Conservation (phyloP, 116 monocot species). For the Cymodocea nodosa region DNA sequence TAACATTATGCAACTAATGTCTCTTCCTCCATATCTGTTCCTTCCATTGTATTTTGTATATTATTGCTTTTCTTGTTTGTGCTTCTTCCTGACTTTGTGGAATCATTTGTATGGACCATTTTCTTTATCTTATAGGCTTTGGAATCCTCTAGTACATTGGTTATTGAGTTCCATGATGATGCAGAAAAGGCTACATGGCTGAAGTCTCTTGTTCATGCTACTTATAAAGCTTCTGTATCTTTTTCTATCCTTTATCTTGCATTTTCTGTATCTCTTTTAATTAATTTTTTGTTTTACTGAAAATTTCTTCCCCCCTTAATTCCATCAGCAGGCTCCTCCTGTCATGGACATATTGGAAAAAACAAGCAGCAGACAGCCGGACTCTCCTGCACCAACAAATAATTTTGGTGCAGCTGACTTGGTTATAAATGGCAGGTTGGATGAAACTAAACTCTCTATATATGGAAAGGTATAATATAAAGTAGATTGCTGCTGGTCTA, state of each 20-base stretch:
- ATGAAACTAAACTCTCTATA: conserved; percentile 71
- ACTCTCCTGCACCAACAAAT: conserved; percentile 18
- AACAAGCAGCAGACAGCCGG: conserved; percentile 10
- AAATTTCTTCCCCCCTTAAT: background rate
- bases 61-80: no score
- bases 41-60: no score
- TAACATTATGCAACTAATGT: no score
- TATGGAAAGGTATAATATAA: conserved; percentile 57
- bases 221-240: conserved; percentile 79
- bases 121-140: conserved; percentile 45
- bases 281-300: background rate
- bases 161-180: conserved; percentile 69
- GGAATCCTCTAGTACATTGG: conserved; percentile 72
- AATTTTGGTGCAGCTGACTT: conserved; percentile 43
- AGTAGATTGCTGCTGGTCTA: background rate
- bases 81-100: background rate
- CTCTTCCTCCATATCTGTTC: no score
- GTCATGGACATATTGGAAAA: conserved; percentile 60
- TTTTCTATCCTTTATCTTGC: background rate
- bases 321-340: conserved; percentile 44
- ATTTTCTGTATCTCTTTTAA: background rate
- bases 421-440: conserved; percentile 60
- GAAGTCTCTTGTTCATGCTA: conserved; percentile 69
- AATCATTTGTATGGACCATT: background rate
- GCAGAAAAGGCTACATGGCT: conserved; percentile 64